phyloP scores from a whole-genome alignment of 2,329 filamentous ascomycete genomes.

The Colletotrichum eleusines region DNA sequence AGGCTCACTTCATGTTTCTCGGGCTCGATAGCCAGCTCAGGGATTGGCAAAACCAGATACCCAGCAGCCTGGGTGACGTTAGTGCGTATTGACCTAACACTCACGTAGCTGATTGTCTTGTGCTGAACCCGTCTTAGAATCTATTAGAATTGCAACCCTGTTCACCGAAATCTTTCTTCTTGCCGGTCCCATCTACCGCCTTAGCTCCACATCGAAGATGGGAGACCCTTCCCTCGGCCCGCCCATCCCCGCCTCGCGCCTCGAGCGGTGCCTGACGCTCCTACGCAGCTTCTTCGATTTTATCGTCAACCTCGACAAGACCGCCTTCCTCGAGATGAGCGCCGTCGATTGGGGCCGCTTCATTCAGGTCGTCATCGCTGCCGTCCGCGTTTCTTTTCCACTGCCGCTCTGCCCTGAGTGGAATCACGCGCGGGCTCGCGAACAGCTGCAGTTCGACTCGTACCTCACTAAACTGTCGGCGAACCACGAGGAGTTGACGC shows the following conservation, averaged over 20 bases:
- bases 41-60: constrained; percentile 56
- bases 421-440: constrained; percentile 55
- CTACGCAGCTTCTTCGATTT: constrained; percentile 51
- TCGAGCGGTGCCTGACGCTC: constrained; percentile 45
- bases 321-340: constrained; percentile 53
- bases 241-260: constrained; percentile 41
- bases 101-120: constrained; percentile 45
- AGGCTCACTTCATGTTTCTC: constrained; percentile 58
- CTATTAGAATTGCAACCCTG: constrained; percentile 40
- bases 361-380: constrained; percentile 56
- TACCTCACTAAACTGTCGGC: constrained; percentile 55
- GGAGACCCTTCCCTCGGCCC: constrained; percentile 36
- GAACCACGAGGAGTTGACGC: constrained; percentile 43
- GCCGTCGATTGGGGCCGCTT: constrained; percentile 59
- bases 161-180: constrained; percentile 55
- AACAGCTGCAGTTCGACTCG: constrained; percentile 53
- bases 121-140: background rate
- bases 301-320: constrained; percentile 48
- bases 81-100: constrained; percentile 43
- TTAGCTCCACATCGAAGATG: constrained; percentile 25
- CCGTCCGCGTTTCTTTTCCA: constrained; percentile 61
- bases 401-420: constrained; percentile 50
- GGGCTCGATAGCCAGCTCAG: constrained; percentile 61
- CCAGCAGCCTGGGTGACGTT: constrained; percentile 28
- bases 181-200: constrained; percentile 49